Evolutionary conservation across 2,329 filamentous ascomycete genomes (phyloP).

Genomic region (Aspergillus neotritici): DNA sequence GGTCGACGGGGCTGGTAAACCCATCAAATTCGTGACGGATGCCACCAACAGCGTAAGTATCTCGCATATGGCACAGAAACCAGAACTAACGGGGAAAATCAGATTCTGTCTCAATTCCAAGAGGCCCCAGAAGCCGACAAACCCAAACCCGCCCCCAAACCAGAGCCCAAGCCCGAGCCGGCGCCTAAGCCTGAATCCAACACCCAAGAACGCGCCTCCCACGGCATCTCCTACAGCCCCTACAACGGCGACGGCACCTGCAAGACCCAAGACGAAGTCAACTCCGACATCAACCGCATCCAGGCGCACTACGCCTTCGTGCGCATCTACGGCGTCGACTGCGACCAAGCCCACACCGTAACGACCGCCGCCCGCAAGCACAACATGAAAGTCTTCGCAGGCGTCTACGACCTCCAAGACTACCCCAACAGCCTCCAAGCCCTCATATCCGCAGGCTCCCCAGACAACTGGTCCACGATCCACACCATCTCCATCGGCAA

Average conservation of each 20-base stretch:
- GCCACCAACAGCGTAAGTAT: too few relatives aligned
- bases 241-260: slow-evolving; percentile 56
- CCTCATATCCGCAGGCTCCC: slow-evolving; percentile 57
- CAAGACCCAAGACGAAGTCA: slow-evolving; percentile 60
- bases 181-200: slow-evolving; percentile 1
- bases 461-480: slow-evolving; percentile 62
- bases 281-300: slow-evolving; percentile 54
- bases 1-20: too few relatives aligned
- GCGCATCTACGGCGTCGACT: slow-evolving; percentile 76
- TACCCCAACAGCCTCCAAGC: slow-evolving; percentile 53
- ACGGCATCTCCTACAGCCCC: slow-evolving; percentile 55
- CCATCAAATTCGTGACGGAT: too few relatives aligned
- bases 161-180: neutral
- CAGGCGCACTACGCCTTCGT: slow-evolving; percentile 58
- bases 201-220: slow-evolving; percentile 10
- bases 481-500: slow-evolving; percentile 74
- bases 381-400: slow-evolving; percentile 66
- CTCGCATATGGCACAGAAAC: too few relatives aligned
- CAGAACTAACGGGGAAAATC: too few relatives aligned
- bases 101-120: neutral
- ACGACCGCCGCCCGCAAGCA: slow-evolving; percentile 58
- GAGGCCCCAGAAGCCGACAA: slow-evolving; percentile 1
- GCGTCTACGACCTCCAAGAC: slow-evolving; percentile 60
- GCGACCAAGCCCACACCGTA: slow-evolving; percentile 62
- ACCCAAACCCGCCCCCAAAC: neutral